Base-by-base conservation (phyloP, 2,329 filamentous ascomycete species). In the Teratosphaeriaceae sp. region DNA sequence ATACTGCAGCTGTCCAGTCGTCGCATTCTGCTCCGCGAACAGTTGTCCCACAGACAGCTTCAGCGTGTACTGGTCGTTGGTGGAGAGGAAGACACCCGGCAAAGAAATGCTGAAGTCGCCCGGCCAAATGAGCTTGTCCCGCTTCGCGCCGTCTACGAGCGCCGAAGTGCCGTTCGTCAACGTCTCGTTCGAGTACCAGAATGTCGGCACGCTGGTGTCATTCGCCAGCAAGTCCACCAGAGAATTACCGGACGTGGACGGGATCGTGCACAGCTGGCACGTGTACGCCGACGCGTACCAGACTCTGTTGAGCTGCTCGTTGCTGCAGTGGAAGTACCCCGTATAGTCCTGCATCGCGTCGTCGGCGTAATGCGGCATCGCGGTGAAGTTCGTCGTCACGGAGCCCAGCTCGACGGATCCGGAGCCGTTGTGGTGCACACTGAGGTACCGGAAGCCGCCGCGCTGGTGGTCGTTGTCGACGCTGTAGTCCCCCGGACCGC, bases 401-500 rank as follows among this genome's bases (percentile, higher is more conserved):
- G 65, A 58, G 0, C 58, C 56, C 9, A 73, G 30, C 9, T 31
- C 35, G 33, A 56, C 7, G 59, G 58, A 9, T 52, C 55, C 16
- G 63, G 49, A 37, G 15, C 18, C 29, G 27, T 48, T 48, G 35
- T 48, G 58, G 42, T 69, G 69, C 11, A 69, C 42, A 1, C 68
- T 75, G 47, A 76, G 53, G 47, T 76, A 76, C n/a, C 72, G 65
- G 49, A 76, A 76, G 1, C 71, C 73, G 7, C 74, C 73, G 5
- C 73, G 64, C 40, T 74, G 58, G 27, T 65, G 63, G 22, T 55
- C 54, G 40, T 69, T 61, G 0, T 67, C 68, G 64, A 74, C 69
- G 4, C 55, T 59, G 42, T 68, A 70, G 4, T 49, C 63, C 8
- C 60, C 60, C 0, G 57, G 46, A 2, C 57, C 57, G 5, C 62